Conservation (phyloP, 129 eudicot genomes). For the Apium graveolens region DNA sequence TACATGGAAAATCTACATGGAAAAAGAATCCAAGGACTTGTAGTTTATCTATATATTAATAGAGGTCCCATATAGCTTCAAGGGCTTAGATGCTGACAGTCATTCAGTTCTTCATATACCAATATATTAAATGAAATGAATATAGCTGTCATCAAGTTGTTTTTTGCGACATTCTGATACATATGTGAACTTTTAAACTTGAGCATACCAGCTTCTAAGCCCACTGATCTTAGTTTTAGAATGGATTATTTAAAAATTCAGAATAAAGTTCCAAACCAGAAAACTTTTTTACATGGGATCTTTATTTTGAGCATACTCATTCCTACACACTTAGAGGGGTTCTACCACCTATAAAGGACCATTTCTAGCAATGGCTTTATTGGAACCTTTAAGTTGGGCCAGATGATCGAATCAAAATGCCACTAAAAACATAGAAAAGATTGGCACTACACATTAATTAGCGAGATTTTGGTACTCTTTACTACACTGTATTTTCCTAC, state of each 20-base stretch:
- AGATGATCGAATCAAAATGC: slow-evolving; percentile 3
- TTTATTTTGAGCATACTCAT: slow-evolving; percentile 14
- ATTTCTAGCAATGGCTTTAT: slow-evolving; percentile 14
- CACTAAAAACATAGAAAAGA: background rate
- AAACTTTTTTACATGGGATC: slow-evolving; percentile 11
- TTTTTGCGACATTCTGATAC: background rate
- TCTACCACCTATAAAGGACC: slow-evolving; percentile 18
- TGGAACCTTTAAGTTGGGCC: background rate
- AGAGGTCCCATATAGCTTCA: too few species aligned
- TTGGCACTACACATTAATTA: background rate
- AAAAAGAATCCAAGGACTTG: slow-evolving; percentile 1
- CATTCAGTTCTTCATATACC: background rate
- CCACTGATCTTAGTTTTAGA: slow-evolving; percentile 16
- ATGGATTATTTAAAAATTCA: background rate
- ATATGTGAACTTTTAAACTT: background rate
- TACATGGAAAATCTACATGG: background rate
- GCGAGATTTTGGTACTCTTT: background rate
- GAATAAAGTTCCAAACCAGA: slow-evolving; percentile 8
- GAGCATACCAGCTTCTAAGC: slow-evolving; percentile 16
- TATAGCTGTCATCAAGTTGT: background rate
- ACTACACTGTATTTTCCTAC: background rate
- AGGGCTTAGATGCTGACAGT: too few species aligned
- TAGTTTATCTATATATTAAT: background rate
- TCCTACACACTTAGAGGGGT: slow-evolving; percentile 21
- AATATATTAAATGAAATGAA: background rate